A percentile compares a stretch with the other conserved stretches of the same genome.
Evolutionary conservation across 805 yeast genomes (phyloP).

Genomic region (Zygotorulaspora chibaensis): DNA sequence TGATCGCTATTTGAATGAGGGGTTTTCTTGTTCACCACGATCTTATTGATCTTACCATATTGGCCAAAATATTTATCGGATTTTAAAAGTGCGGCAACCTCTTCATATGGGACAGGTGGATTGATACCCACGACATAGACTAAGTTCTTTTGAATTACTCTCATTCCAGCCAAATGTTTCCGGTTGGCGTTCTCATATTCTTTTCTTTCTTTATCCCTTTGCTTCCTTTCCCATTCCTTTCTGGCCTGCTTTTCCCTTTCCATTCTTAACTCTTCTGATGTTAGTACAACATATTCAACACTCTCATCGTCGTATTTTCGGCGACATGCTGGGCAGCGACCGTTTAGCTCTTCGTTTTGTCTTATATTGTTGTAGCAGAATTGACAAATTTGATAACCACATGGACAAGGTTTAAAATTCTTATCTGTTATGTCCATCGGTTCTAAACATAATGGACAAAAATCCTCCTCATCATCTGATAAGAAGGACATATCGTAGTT

Average conservation of each 20-base stretch:
- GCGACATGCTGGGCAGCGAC: slow-evolving; percentile 97
- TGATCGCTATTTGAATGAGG: slow-evolving; percentile 34
- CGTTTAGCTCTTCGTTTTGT: slow-evolving; percentile 91
- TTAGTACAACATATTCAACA: slow-evolving; percentile 78
- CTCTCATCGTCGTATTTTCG: slow-evolving; percentile 88
- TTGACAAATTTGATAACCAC: slow-evolving; percentile 98
- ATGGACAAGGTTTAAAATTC: slow-evolving; percentile 98
- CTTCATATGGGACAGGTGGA: slow-evolving; percentile 72
- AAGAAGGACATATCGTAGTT: slow-evolving; percentile 33
- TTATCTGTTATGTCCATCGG: slow-evolving; percentile 96
- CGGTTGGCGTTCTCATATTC: slow-evolving; percentile 79
- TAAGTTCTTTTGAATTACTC: slow-evolving; percentile 96
- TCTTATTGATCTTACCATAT: slow-evolving; percentile 90
- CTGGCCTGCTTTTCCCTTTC: slow-evolving; percentile 79
- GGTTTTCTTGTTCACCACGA: slow-evolving; percentile 82
- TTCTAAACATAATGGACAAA: slow-evolving; percentile 91
- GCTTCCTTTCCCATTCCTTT: slow-evolving; percentile 77
- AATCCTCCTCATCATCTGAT: slow-evolving; percentile 37
- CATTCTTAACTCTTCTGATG: slow-evolving; percentile 77
- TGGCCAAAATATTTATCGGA: slow-evolving; percentile 97
- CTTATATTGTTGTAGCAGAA: slow-evolving; percentile 96
- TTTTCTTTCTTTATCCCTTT: slow-evolving; percentile 84
- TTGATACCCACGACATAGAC: slow-evolving; percentile 95
- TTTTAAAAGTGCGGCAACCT: slow-evolving; percentile 71
- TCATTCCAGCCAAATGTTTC: slow-evolving; percentile 90